Percentiles rank a stretch among this genome's conserved stretches.
These are phyloP conservation scores for Boletus barrowsii DNA, from an alignment of 768 basidiomycete genomes.

Conservation along the genomic window DNA sequence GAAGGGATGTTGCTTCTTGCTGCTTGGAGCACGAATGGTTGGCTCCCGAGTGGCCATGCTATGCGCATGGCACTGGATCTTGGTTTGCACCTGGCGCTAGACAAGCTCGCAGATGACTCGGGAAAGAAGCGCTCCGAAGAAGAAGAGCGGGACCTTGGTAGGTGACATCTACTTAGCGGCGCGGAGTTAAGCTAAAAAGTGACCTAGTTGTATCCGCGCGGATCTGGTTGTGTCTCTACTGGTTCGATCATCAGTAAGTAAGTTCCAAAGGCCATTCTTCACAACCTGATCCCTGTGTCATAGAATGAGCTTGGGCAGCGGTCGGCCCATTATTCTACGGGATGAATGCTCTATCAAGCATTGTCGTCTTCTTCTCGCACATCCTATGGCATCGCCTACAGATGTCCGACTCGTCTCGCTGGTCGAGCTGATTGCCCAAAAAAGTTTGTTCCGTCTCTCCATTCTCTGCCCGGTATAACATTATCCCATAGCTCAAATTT, in stretches of 20 bases:
- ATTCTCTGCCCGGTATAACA: slow-evolving; percentile 2
- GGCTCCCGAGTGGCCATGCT: slow-evolving; percentile 93
- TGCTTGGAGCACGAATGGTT: slow-evolving; percentile 92
- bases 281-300: slow-evolving; percentile 12
- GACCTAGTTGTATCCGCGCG: slow-evolving; percentile 80
- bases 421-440: slow-evolving; percentile 87
- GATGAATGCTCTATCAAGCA: slow-evolving; percentile 87
- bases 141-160: slow-evolving; percentile 85
- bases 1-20: slow-evolving; percentile 88
- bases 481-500: slow-evolving; percentile 72
- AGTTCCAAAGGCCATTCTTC: not conserved
- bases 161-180: slow-evolving; percentile 12
- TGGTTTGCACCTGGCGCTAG: slow-evolving; percentile 87
- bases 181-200: slow-evolving; percentile 1
- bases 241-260: slow-evolving; percentile 92
- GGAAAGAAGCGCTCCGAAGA: slow-evolving; percentile 67
- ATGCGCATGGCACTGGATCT: slow-evolving; percentile 96
- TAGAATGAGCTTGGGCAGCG: slow-evolving; percentile 90
- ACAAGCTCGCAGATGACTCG: slow-evolving; percentile 79
- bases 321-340: slow-evolving; percentile 83
- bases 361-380: slow-evolving; percentile 75
- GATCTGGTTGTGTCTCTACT: slow-evolving; percentile 92
- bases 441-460: slow-evolving; percentile 54
- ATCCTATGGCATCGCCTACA: slow-evolving; percentile 86
- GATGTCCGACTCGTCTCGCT: slow-evolving; percentile 85